Evolutionary conservation across 129 eudicot species (phyloP).

Genomic region (Flaveria robusta): DNA sequence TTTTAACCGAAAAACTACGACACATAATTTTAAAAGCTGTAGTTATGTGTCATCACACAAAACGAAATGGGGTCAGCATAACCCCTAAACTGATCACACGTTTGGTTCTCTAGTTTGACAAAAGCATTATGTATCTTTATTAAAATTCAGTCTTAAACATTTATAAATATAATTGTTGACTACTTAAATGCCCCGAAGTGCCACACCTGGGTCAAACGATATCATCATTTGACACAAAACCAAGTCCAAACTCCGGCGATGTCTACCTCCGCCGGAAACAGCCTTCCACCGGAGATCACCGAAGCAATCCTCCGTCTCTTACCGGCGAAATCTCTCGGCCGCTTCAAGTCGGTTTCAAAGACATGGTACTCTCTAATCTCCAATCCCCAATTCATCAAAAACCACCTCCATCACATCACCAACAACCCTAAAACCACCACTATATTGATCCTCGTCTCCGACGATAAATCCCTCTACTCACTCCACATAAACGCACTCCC

Average conservation of each 20-base stretch:
- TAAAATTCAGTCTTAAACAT: too few relatives aligned
- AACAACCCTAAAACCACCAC: not conserved
- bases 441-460: slow-evolving; percentile 30
- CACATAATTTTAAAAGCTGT: too few relatives aligned
- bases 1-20: too few relatives aligned
- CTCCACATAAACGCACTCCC: not conserved
- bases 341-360: slow-evolving; percentile 53
- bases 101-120: too few relatives aligned
- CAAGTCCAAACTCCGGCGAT: not conserved
- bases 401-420: slow-evolving; percentile 29
- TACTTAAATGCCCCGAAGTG: too few relatives aligned
- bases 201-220: too few relatives aligned
- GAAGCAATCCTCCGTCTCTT: slow-evolving; percentile 41
- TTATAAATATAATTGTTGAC: too few relatives aligned
- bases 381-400: slow-evolving; percentile 44
- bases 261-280: slow-evolving; percentile 3
- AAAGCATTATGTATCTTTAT: too few relatives aligned
- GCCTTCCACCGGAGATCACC: slow-evolving; percentile 45
- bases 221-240: not conserved
- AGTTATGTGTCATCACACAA: too few relatives aligned
- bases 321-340: slow-evolving; percentile 46
- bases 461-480: slow-evolving; percentile 17
- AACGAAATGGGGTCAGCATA: too few relatives aligned
- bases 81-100: too few relatives aligned
- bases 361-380: slow-evolving; percentile 46